Evolutionary conservation across 441 rosid genomes (phyloP).

Genomic region (Dalechampia spathulata): DNA sequence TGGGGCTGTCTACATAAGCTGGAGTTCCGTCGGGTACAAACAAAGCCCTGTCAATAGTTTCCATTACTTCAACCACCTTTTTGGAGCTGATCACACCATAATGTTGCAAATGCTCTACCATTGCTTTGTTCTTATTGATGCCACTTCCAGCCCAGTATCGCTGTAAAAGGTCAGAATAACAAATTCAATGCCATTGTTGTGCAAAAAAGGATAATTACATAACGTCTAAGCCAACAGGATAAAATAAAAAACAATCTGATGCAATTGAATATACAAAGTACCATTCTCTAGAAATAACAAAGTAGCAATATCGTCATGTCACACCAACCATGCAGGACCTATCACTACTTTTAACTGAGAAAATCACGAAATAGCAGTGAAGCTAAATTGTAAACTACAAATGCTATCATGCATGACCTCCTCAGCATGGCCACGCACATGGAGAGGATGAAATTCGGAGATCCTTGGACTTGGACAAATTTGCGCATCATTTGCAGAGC

Average conservation of each 20-base stretch:
- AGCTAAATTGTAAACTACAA: constrained; percentile 4
- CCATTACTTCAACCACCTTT: constrained; percentile 77
- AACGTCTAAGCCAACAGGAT: no score
- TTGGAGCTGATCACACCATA: constrained; percentile 53
- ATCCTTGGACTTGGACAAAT: neutral
- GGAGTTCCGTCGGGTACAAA: constrained; percentile 65
- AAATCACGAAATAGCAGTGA: constrained; percentile 6
- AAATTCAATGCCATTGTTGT: no score
- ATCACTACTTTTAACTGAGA: neutral
- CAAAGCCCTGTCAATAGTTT: constrained; percentile 66
- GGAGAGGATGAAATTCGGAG: constrained; percentile 13
- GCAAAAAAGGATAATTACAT: no score
- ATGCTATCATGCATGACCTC: constrained; percentile 7
- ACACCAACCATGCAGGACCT: no score
- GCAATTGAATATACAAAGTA: no score
- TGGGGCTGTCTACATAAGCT: constrained; percentile 74
- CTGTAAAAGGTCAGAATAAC: constrained; percentile 35
- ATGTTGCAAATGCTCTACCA: constrained; percentile 64
- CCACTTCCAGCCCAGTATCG: constrained; percentile 51
- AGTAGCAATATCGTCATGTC: no score
- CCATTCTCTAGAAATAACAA: no score
- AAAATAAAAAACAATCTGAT: no score
- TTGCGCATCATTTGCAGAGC: constrained; percentile 5
- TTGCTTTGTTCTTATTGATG: constrained; percentile 50
- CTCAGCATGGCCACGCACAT: constrained; percentile 4